Base-by-base conservation (phyloP, 148 eudicot genomes). In the Limonium bicolor region DNA sequence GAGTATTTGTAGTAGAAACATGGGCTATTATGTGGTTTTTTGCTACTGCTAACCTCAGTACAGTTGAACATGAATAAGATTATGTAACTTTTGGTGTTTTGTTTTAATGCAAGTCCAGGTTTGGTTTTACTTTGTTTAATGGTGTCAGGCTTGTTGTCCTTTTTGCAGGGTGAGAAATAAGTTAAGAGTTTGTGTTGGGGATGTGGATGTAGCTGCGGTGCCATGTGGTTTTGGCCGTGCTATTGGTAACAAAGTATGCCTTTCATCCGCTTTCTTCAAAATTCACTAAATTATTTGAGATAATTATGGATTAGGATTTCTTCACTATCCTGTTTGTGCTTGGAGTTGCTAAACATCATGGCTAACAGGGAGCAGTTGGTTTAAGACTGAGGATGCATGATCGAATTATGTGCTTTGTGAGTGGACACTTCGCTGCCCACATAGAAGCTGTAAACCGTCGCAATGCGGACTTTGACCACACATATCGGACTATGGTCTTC, bases 361-460 rank as follows among this genome's bases (percentile, higher is more conserved):
- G 36, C 37, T 59, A 40, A 50, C 95, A 92, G 99, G 99, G 99
- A 55, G 99, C 94, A 39, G 99, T 92, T 66, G 93, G 88, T 44
- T 66, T 92, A 62, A 78, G 88, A 70, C 78, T 92, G 87, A 81
- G 94, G 69, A 69, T 92, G 5, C 81, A 71, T 62, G 88, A 65
- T 54, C 68, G 95, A 53, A 66, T 55, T 46, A 61, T 92, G 67
- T 92, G 99, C 65, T 92, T 92, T 63, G 94, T 92, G 46, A 92
- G 85, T 59, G 80, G 99, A 63, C 99, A 92, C 64, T 92, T 92
- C 71, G 99, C 99, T 58, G 95, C 99, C 32, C 95, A 92, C 48
- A 46, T 73, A 54, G 99, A 92, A 51, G 99, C 95, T 39, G 88
- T 85, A 51, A 69, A 48, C 52, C 87, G 99, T 26, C 72, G 99